These are phyloP conservation scores for Solanum lignicaule DNA, from an alignment of 257 asterid genomes.

Conservation along the genomic window DNA sequence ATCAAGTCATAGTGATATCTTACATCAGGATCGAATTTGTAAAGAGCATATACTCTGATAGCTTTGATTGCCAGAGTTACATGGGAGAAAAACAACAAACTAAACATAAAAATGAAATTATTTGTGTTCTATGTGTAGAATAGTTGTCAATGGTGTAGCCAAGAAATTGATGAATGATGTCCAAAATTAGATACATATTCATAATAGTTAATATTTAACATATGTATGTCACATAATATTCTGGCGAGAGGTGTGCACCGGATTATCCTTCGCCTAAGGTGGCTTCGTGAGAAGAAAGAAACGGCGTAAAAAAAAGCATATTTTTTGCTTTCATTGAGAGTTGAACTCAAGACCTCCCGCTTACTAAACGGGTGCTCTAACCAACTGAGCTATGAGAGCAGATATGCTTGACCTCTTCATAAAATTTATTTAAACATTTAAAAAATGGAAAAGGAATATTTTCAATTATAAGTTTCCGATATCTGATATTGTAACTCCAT, in stretches of 20 bases:
- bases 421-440: no score
- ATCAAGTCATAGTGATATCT: neutral
- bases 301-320: no score
- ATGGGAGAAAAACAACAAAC: neutral
- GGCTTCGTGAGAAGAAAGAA: no score
- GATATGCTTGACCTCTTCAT: neutral
- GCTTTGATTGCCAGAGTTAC: neutral
- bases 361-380: conserved; percentile 41
- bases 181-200: neutral
- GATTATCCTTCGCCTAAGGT: no score
- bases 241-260: no score
- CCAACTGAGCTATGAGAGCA: conserved; percentile 32
- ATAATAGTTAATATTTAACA: no score
- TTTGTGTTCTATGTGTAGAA: neutral
- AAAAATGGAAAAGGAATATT: no score
- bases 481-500: neutral
- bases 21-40: neutral
- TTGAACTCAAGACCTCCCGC: conserved; percentile 37
- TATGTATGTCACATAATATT: no score
- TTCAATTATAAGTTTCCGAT: neutral
- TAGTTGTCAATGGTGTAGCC: neutral
- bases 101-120: no score
- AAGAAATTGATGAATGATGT: neutral
- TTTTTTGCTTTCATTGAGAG: conserved; percentile 23
- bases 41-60: no score